Base-by-base conservation (phyloP, 306 rosid genomes). In the Citrullus amarus region DNA sequence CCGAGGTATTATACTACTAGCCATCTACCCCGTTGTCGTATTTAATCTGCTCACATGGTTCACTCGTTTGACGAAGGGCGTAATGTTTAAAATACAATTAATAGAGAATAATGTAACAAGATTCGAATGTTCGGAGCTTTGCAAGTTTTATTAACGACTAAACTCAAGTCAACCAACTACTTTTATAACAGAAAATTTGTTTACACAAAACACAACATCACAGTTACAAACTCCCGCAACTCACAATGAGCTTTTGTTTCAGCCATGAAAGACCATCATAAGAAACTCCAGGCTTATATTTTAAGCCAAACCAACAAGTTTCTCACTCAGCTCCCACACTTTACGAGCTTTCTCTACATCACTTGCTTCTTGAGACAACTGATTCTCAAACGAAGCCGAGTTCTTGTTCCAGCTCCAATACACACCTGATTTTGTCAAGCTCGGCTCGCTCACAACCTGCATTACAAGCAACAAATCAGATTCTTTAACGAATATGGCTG, bases 321-420 rank as follows among this genome's bases (percentile, higher is more conserved):
- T 95, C 87, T 95, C 99, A 57, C 99, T 96, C 39, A 96, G 44
- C 55, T 96, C 98, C 98, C 99, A 96, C 63, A 96, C 86, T 88
- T 84, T 91, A 80, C 93, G 93, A 78, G 98, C 99, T 88, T 96
- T 96, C 38, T 91, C 93, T 0, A 18, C 78, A 58, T 96, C 91
- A 63, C 99, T 96, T 0, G 99, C 99, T 80, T 96, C 99, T 79
- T 86, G 87, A 1, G 99, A 96, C 83, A 96, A 68, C 81, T 90
- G 96, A 82, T 96, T 96, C 82, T 96, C 98, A 39, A 96, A 96
- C 25, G 99, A 96, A 59, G 99, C 98, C 0, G 99, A 96, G 34
- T 81, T 63, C 80, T 92, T 91, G 71, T 96, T 96, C 99, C 99
- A 96, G 92, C 99, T 96, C 98, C 99, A 92, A 86, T 96, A 96